These are phyloP conservation scores for Zygoascus bituminiphila DNA, from an alignment of 805 yeast species.

Conservation along the genomic window DNA sequence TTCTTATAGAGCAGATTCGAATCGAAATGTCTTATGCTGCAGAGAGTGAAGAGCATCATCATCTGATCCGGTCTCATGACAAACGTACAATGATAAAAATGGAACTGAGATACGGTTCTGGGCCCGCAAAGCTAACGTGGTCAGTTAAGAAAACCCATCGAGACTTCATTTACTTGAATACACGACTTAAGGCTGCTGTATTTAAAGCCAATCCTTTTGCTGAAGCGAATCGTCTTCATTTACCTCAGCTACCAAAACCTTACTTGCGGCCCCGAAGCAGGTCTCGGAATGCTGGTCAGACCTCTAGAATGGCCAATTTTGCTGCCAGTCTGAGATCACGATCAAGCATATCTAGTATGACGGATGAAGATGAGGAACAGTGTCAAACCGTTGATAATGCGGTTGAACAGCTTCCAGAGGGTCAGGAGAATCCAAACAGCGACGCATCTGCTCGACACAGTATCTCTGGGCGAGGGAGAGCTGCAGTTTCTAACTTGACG, in stretches of 20 bases:
- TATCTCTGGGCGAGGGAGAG: neutral
- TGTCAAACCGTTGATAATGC: neutral
- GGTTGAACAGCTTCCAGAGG: neutral
- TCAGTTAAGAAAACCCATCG: constrained; percentile 59
- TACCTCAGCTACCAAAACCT: constrained; percentile 36
- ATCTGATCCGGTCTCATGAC: constrained; percentile 9
- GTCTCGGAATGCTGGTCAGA: too few species aligned
- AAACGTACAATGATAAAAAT: constrained; percentile 47
- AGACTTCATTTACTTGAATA: constrained; percentile 66
- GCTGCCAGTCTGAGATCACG: neutral
- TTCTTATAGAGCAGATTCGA: constrained; percentile 64
- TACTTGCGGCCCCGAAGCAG: neutral
- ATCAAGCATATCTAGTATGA: neutral
- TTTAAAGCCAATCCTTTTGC: constrained; percentile 32
- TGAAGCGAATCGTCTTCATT: constrained; percentile 21
- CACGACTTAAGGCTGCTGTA: constrained; percentile 49
- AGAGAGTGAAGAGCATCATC: constrained; percentile 9
- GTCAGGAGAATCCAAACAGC: neutral
- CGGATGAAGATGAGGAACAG: neutral
- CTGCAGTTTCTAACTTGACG: neutral
- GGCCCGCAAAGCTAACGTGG: constrained; percentile 74
- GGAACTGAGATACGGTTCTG: constrained; percentile 87
- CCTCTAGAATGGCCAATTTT: neutral
- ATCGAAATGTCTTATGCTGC: constrained; percentile 40
- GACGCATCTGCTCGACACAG: neutral